Percentiles rank a stretch among this genome's conserved stretches.
These are phyloP conservation scores for Acanthamoeba triangularis DNA, from an alignment of 208 protist species.

Conservation along the genomic window DNA sequence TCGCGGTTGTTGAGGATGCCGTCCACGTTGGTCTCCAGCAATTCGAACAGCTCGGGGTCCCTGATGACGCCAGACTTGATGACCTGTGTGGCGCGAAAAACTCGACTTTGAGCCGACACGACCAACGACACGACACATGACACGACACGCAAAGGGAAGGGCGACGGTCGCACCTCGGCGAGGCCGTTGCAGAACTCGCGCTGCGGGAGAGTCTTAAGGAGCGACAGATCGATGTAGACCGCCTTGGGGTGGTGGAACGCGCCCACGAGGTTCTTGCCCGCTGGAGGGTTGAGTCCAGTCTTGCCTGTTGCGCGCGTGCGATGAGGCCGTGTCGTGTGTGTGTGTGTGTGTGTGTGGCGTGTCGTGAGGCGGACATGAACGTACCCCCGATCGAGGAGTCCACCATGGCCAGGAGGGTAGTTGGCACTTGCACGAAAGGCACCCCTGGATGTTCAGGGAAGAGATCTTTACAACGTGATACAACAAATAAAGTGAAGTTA, in stretches of 20 bases:
- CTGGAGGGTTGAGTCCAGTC: conserved; percentile 90
- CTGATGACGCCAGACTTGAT: conserved; percentile 84
- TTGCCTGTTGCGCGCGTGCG: conserved; percentile 80
- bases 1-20: conserved; percentile 77
- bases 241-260: conserved; percentile 93
- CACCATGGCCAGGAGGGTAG: conserved; percentile 93
- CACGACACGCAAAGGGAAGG: neutral
- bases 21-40: conserved; percentile 83
- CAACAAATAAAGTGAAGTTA: neutral
- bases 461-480: conserved; percentile 10
- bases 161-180: conserved; percentile 82
- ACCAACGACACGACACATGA: too few species aligned
- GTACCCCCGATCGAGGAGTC: conserved; percentile 91
- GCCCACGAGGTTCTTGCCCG: conserved; percentile 94
- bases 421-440: conserved; percentile 89
- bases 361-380: neutral
- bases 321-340: neutral
- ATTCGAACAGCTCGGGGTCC: conserved; percentile 81
- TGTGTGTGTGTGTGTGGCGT: neutral
- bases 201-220: conserved; percentile 86
- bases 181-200: conserved; percentile 92
- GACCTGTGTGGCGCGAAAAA: neutral
- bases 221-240: conserved; percentile 87
- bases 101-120: too few species aligned
- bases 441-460: conserved; percentile 73